Evolutionary conservation across 1,284 basidiomycete species (phyloP).

Genomic region (Fomitopsis schrenkii): DNA sequence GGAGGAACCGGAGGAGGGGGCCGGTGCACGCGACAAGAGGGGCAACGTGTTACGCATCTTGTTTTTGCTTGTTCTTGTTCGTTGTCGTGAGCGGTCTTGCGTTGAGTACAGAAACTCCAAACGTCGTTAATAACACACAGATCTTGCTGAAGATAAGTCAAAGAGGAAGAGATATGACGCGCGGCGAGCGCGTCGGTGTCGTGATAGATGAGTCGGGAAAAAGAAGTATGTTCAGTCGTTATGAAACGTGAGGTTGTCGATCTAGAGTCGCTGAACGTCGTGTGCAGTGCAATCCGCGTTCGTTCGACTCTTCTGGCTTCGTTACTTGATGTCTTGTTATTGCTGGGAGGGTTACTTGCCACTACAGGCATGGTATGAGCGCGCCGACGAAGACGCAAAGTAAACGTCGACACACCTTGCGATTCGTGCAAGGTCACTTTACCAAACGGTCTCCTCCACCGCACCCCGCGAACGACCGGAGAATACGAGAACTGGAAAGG

Average conservation of each 20-base stretch:
- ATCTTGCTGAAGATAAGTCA: constrained; percentile 10
- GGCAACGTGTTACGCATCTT: constrained; percentile 33
- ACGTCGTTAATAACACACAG: constrained; percentile 23
- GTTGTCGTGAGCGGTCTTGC: constrained; percentile 15
- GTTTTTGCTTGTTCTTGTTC: constrained; percentile 20
- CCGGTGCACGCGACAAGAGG: constrained; percentile 29
- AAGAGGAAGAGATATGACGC: constrained; percentile 9
- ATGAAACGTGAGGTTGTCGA: constrained; percentile 14
- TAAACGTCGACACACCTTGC: constrained; percentile 15
- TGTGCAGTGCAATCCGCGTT: constrained; percentile 10
- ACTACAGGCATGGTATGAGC: constrained; percentile 9
- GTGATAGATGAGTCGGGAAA: constrained; percentile 12
- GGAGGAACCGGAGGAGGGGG: constrained; percentile 18
- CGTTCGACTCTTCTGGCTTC: constrained; percentile 18
- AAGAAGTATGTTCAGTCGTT: constrained; percentile 17
- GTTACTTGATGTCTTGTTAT: constrained; percentile 19
- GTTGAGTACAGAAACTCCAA: constrained; percentile 11
- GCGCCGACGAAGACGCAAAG: neutral
- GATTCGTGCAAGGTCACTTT: constrained; percentile 17
- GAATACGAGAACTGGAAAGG: constrained; percentile 11
- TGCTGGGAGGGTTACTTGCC: constrained; percentile 19
- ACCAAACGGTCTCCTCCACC: constrained; percentile 19
- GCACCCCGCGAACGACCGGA: constrained; percentile 16
- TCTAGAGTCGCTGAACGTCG: constrained; percentile 11
- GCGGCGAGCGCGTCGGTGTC: constrained; percentile 13